Evolutionary conservation across 192 early-diverging fungal genomes (phyloP).

Genomic region (Umbelopsis vinacea): DNA sequence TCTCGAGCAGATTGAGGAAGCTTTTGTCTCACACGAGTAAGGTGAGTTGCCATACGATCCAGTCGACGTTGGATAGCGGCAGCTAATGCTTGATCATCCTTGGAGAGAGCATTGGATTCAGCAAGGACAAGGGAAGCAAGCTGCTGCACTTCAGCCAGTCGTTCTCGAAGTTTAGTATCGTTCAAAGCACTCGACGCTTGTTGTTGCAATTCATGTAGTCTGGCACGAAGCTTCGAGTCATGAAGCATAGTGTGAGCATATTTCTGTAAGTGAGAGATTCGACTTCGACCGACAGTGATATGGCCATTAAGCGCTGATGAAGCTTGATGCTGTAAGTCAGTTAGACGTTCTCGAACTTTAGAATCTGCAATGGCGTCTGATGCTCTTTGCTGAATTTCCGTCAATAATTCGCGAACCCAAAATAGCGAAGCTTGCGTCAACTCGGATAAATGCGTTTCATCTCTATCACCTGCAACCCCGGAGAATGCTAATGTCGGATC

Average conservation of each 20-base stretch:
- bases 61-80: constrained; percentile 10
- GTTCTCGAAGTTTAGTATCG: constrained; percentile 8
- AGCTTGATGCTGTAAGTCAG: constrained; percentile 6
- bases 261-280: constrained; percentile 6
- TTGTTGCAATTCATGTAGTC: constrained; percentile 4
- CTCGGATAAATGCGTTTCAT: constrained; percentile 6
- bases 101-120: constrained; percentile 11
- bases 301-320: neutral
- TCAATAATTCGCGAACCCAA: constrained; percentile 13
- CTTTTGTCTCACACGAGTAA: constrained; percentile 5
- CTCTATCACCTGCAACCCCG: neutral
- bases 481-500: constrained; percentile 3
- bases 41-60: constrained; percentile 11
- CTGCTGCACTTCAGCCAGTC: neutral
- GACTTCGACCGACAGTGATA: neutral
- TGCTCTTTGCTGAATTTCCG: constrained; percentile 12
- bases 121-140: constrained; percentile 2
- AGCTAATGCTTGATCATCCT: constrained; percentile 15
- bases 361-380: constrained; percentile 15
- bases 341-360: constrained; percentile 5
- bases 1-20: constrained; percentile 10
- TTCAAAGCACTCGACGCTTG: constrained; percentile 8
- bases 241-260: constrained; percentile 16
- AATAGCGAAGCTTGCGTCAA: constrained; percentile 5
- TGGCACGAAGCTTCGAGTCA: constrained; percentile 14